Evolutionary conservation across 352 stramenopile species (phyloP), one percentile per base, ranked within the genome.

Genomic region (Globisporangium middletonii): DNA sequence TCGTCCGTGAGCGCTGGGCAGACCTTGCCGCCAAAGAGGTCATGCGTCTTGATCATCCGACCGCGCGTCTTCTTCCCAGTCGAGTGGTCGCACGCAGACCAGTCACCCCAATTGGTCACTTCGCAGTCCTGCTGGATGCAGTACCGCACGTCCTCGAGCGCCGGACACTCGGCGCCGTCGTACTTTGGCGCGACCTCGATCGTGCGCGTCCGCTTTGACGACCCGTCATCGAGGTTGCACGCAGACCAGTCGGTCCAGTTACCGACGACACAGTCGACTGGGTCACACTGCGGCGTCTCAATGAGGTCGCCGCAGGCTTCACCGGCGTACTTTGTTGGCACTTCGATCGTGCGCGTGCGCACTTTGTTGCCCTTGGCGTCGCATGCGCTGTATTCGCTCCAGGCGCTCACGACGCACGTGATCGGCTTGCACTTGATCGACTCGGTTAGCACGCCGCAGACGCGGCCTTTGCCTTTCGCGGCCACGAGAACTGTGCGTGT

Each of bases 371-470:
- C 67, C n/a, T 67, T 52, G 1, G 69, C 59, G 18, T 71, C 68
- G 13, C 73, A 86, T 7, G 30, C 28, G 15, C 72, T 65, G 57
- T 77, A 91, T 0, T 53, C 38, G 3, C 66, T 60, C 78, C 77
- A 90, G n/a, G 64, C 62, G 27, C 68, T 74, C 2, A 88, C 74
- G 11, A 71, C 60, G 30, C 77, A 86, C 59, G 68, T 65, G 48
- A 77, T 73, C 15, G 71, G 71, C 0, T 66, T 75, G 28, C 75
- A 85, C 50, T 66, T 57, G 53, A 71, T 69, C 0, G 64, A 70
- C 3, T 83, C 73, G 13, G 66, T 49, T 0, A 83, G 48, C 3
- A 61, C 33, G 13, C 67, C 62, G 8, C 71, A 59, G 3, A 55
- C 58, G 26, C 65, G 64, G 2, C 72, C 72, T 52, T 63, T 71